These are phyloP conservation scores for Hyaloscypha hepaticicola DNA, from an alignment of 495 filamentous ascomycete species.

Conservation along the genomic window DNA sequence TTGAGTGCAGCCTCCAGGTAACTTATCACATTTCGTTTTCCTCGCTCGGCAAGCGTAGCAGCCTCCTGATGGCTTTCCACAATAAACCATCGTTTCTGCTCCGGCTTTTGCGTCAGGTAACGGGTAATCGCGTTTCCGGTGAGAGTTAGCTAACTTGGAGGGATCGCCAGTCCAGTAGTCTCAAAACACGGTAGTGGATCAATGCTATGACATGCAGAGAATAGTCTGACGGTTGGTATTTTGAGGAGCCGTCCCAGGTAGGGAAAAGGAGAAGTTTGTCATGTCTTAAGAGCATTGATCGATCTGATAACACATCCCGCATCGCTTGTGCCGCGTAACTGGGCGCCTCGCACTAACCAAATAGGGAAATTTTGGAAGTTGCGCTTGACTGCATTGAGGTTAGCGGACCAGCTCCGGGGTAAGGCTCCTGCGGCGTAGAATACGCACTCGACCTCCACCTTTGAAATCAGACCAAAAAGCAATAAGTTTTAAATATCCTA, in stretches of 20 bases:
- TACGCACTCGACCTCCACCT: too few species aligned
- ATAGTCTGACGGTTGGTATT: background rate
- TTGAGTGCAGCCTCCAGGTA: conserved; percentile 62
- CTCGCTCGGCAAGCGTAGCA: conserved; percentile 63
- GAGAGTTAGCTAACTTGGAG: background rate
- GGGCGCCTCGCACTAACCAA: background rate
- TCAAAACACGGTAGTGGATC: background rate
- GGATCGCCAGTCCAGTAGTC: background rate
- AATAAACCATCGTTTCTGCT: conserved; percentile 57
- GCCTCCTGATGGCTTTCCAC: conserved; percentile 67
- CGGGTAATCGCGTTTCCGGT: background rate
- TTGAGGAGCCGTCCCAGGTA: background rate
- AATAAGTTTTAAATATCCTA: too few species aligned
- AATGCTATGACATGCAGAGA: background rate
- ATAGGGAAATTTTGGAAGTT: conserved; percentile 20
- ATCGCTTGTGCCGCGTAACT: background rate
- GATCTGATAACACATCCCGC: background rate
- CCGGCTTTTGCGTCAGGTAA: background rate
- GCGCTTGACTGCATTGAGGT: background rate
- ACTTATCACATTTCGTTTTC: conserved; percentile 65
- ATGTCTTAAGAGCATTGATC: background rate
- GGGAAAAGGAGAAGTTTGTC: background rate
- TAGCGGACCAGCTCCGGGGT: too few species aligned
- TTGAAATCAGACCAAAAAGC: too few species aligned
- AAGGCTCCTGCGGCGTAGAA: too few species aligned